These are phyloP conservation scores for Aspergillus eucalypticola DNA, from an alignment of 2,329 filamentous ascomycete genomes.

Conservation along the genomic window DNA sequence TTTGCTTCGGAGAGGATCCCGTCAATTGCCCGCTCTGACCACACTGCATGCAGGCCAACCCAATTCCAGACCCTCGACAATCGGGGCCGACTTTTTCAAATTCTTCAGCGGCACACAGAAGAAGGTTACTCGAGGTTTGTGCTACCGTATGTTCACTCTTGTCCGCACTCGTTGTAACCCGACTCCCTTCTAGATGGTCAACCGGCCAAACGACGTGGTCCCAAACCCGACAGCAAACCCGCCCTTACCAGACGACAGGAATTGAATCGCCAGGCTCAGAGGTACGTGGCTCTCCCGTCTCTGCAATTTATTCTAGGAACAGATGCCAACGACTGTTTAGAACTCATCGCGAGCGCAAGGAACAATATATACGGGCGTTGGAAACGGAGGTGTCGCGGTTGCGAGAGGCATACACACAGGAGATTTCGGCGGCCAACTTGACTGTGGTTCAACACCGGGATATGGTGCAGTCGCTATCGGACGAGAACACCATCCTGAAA, in stretches of 20 bases:
- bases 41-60: neutral
- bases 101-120: conserved; percentile 64
- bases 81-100: conserved; percentile 48
- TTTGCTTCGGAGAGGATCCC: neutral
- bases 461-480: conserved; percentile 67
- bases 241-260: conserved; percentile 90
- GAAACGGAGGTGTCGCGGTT: conserved; percentile 88
- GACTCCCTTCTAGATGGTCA: conserved; percentile 66
- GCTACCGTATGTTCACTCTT: neutral
- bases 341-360: conserved; percentile 94
- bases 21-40: neutral
- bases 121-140: conserved; percentile 71
- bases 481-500: conserved; percentile 78
- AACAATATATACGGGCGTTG: conserved; percentile 90
- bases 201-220: conserved; percentile 82
- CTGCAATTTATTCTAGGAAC: neutral
- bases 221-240: conserved; percentile 95
- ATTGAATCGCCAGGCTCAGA: conserved; percentile 91
- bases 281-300: conserved; percentile 54
- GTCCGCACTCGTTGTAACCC: neutral
- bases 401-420: conserved; percentile 72
- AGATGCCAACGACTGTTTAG: conserved; percentile 50
- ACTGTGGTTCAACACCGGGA: conserved; percentile 67
- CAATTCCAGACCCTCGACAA: conserved; percentile 9
- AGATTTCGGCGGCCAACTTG: conserved; percentile 57